Conservation (phyloP, 768 basidiomycete species). For the Mycena indigotica region DNA sequence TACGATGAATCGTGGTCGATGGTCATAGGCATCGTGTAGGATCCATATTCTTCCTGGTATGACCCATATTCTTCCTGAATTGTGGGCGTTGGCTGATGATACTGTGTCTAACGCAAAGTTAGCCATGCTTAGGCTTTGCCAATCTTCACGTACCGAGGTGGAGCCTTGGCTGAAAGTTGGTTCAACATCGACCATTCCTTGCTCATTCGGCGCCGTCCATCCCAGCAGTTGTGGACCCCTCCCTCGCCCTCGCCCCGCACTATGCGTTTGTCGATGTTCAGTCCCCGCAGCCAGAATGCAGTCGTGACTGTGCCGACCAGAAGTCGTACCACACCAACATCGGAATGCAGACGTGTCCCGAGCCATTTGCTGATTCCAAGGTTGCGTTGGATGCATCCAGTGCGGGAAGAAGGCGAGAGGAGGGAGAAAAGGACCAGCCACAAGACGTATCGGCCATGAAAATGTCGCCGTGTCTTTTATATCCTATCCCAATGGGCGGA, state of each 20-base stretch:
- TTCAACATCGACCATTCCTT: neutral
- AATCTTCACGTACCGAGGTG: too few relatives aligned
- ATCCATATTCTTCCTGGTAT: too few relatives aligned
- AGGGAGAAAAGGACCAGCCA: neutral
- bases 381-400: neutral
- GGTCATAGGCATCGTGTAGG: too few relatives aligned
- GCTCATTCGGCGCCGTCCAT: neutral
- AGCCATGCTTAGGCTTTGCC: too few relatives aligned
- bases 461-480: neutral
- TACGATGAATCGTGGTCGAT: too few relatives aligned
- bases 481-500: neutral
- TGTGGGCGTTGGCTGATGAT: too few relatives aligned
- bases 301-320: neutral
- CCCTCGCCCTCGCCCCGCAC: neutral
- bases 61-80: too few relatives aligned
- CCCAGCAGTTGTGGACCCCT: neutral
- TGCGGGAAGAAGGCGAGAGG: neutral
- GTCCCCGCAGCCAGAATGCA: neutral
- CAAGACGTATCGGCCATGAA: neutral
- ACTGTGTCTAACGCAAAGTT: too few relatives aligned
- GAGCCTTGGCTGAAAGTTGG: too few relatives aligned
- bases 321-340: neutral
- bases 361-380: neutral
- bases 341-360: neutral
- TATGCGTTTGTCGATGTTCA: neutral